Conservation (phyloP, 2,329 filamentous ascomycete species). For the Aspergillus unguis region DNA sequence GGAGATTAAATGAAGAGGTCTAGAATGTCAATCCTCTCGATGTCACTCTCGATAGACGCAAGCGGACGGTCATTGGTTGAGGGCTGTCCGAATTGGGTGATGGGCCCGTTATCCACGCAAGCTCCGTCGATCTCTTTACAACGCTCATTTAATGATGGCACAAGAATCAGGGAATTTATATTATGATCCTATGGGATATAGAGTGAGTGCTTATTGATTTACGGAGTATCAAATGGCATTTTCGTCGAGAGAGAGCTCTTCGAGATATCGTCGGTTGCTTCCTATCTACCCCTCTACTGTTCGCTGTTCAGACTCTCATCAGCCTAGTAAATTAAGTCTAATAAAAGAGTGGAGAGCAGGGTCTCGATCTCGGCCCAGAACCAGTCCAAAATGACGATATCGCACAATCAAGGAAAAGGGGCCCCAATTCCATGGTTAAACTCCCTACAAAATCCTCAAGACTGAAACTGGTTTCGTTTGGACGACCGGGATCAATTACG, state of each 20-base stretch:
- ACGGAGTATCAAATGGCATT: background rate
- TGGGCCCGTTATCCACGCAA: constrained; percentile 26
- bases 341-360: constrained; percentile 13
- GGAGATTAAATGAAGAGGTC: background rate
- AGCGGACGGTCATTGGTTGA: constrained; percentile 6
- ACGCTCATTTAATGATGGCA: background rate
- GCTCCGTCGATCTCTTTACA: constrained; percentile 20
- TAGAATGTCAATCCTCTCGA: background rate
- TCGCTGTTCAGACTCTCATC: background rate
- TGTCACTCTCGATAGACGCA: constrained; percentile 7
- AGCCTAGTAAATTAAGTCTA: constrained; percentile 11
- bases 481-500: too few relatives aligned
- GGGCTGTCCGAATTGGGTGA: constrained; percentile 15
- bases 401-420: background rate
- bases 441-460: background rate
- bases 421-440: background rate
- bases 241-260: background rate
- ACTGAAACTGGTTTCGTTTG: background rate
- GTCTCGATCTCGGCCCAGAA: constrained; percentile 22
- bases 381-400: background rate
- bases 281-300: too few relatives aligned
- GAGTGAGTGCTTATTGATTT: background rate
- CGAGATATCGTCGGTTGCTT: background rate
- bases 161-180: background rate
- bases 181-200: background rate